Evolutionary conservation across 805 yeast species (phyloP), one percentile per base, ranked within the genome.

Genomic region (Grigorovia jiainica): DNA sequence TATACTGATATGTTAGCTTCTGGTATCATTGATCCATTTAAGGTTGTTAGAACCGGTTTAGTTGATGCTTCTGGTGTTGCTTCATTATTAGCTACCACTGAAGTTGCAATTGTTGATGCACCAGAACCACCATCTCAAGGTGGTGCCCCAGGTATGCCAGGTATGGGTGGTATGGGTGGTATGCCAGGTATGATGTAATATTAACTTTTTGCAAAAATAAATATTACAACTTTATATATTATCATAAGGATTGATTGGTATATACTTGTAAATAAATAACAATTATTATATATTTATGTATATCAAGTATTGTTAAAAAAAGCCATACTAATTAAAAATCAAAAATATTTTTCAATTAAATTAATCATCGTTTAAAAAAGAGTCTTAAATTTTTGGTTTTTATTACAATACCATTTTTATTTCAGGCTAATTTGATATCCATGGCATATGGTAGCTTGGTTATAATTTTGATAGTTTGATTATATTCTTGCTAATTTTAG

Each of bases 41-140:
- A 87, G 77, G 97, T 90, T 53, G 96, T 92, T 47, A 86, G 92
- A 73, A 80, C 86, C 57, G 97, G 97, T 48, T 73, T 92, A 59
- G 86, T 86, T 43, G 97, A 92, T 60, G 97, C 98, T 47, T 76
- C 95, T 39, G 95, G 97, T 72, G 97, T 92, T 49, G 97, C 98
- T 38, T 87, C 96, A 24, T 73, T 92, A 64, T 75, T 92, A 65
- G 97, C 97, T 50, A 90, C 97, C 45, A 90, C 98, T 50, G 98
- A 92, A 72, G 94, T 96, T 66, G 97, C 97, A 49, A 86, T 92
- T 59, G 95, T 87, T 46, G 96, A 84, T 55, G 95, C 94, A 50
- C 95, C 97, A 56, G 82, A 78, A 66, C 92, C 90, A 58, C 68
- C 74, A 43, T 70, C 82, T 51, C 74, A 78, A 43, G 72, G 73